Evolutionary conservation across 139 green algal species (phyloP), one percentile per base, ranked within the genome.

Genomic region (Yamagishiella unicocca): DNA sequence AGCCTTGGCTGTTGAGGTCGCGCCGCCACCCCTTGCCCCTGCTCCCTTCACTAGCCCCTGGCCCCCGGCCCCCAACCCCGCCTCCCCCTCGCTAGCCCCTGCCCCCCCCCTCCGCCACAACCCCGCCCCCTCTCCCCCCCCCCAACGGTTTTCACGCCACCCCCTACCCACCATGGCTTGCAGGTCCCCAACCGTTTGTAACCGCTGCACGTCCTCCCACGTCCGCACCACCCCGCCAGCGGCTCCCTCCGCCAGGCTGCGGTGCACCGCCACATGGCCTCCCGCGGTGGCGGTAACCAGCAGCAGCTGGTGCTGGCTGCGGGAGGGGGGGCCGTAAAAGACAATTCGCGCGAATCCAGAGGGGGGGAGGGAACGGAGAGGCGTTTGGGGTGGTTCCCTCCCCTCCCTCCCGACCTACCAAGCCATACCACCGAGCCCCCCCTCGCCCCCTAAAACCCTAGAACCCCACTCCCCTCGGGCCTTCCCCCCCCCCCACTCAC

Each of bases 111-210:
- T 6, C 1, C 10, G 1, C 22, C 54, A 55, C 38, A 24, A 42
- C 37, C 35, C 27, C 22, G 37, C 24, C 54, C 31, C 22, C 40
- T 10, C 70, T 27, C 14, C 67, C 12, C 19, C 64, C 29, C 19
- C n/a, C n/a, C n/a, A n/a, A n/a, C n/a, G n/a, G n/a, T n/a, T n/a
- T n/a, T n/a, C n/a, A n/a, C n/a, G n/a, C n/a, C n/a, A n/a, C n/a
- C n/a, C n/a, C n/a, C n/a, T 0, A 12, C 55, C 29, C 77, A 84
- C 77, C 79, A 85, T 85, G 42, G 37, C 79, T n/a, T 85, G 79
- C 29, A 85, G 2, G 79, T 85, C 61, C 29, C 61, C 22, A 1
- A 85, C 14, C 3, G 79, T 85, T 33, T 85, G 79, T 29, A 85
- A 22, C 61, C 79, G 61, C 0, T 21, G 1, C 12, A 55, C 79